Base-by-base conservation (phyloP, 2,329 filamentous ascomycete genomes). In the Cladosporium sp. region DNA sequence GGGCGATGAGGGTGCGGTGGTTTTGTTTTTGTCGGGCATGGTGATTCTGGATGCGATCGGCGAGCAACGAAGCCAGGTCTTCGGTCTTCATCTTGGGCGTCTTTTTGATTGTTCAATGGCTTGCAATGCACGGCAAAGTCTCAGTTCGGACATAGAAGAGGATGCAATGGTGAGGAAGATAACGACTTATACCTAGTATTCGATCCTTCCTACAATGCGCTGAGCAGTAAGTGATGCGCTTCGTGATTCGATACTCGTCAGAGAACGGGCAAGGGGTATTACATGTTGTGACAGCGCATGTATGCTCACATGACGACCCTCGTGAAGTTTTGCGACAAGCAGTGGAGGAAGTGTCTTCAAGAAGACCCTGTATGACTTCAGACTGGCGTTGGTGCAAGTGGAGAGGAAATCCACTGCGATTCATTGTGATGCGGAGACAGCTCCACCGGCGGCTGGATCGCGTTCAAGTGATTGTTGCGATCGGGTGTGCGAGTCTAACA, bases 311-410 rank as follows among this genome's bases (percentile, higher is more conserved):
- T 54, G 51, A 54, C 51, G 37, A 39, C n/a, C 17, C 19, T 17
- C 13, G 39, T 28, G 51, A 45, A 44, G 17, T 45, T 17, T 35
- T 3, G 28, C 24, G 7, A 34, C 13, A 45, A 17, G 39, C 13
- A 22, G 39, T 17, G n/a, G 17, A 15, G 35, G 10, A 5, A 20
- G 34, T 39, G 20, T 28, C 15, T 19, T 19, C 15, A 37, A 19
- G n/a, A 22, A 24, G 51, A 54, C 37, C 51, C 51, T 54, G 50
- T 13, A 54, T 54, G 51, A 54, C 51, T 54, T 54, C 51, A 45
- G 25, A 44, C 28, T 54, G 51, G 28, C 25, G 45, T 34, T 35
- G 45, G 3, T 20, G 17, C 13, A n/a, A 12, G 45, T 48, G 45
- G 45, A 48, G 25, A 13, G 12, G 28, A 22, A n/a, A 48, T 35